Percentiles rank a stretch among this genome's conserved stretches.
phyloP scores from a whole-genome alignment of 129 eudicot genomes.

The Flaveria sonorensis region DNA sequence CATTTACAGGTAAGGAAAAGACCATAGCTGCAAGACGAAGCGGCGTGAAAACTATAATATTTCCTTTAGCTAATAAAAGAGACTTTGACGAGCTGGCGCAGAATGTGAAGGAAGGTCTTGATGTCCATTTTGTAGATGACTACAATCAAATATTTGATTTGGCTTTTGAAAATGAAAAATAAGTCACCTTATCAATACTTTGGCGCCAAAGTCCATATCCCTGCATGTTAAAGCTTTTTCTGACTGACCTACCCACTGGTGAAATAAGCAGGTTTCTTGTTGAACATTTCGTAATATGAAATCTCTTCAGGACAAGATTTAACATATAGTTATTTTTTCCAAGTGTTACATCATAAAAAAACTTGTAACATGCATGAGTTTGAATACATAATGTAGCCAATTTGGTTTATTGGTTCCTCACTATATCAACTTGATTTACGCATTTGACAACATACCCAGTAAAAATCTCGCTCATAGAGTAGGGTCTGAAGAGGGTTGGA shows the following conservation, averaged over 20 bases:
- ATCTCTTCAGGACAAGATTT: slow-evolving; percentile 8
- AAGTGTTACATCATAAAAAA: slow-evolving; percentile 10
- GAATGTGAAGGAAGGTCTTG: slow-evolving; percentile 90
- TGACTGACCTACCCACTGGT: not conserved
- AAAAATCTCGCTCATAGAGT: no score
- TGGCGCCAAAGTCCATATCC: not conserved
- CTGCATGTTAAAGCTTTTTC: slow-evolving; percentile 5
- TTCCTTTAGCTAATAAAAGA: slow-evolving; percentile 83
- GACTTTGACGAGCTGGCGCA: slow-evolving; percentile 88
- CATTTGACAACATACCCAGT: no score
- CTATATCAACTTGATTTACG: not conserved
- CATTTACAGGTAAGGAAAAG: slow-evolving; percentile 82
- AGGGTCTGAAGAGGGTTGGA: no score
- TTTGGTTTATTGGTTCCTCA: not conserved
- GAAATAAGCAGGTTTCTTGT: slow-evolving; percentile 22
- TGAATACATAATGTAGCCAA: not conserved
- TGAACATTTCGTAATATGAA: not conserved
- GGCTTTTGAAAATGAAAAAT: slow-evolving; percentile 54
- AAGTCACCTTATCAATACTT: not conserved
- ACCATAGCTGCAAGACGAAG: slow-evolving; percentile 96
- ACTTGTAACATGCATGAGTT: slow-evolving; percentile 38
- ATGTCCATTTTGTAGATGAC: slow-evolving; percentile 90
- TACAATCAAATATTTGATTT: slow-evolving; percentile 71
- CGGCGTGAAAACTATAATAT: slow-evolving; percentile 80
- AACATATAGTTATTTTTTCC: slow-evolving; percentile 8